These are phyloP conservation scores for Aspergillus unguis DNA, from an alignment of 2,329 filamentous ascomycete genomes.

Conservation along the genomic window DNA sequence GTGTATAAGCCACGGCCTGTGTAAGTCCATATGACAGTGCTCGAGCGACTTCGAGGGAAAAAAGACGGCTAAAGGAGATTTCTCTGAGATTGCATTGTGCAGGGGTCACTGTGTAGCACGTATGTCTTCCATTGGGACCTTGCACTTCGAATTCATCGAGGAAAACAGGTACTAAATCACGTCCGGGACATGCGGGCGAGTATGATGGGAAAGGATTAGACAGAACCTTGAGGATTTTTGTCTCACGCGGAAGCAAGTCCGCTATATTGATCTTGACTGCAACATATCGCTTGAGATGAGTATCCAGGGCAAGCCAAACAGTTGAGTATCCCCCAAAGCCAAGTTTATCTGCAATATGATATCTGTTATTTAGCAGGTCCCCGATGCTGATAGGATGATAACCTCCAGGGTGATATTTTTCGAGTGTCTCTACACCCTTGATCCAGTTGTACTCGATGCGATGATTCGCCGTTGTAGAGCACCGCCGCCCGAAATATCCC, in stretches of 20 bases:
- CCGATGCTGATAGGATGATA: conserved; percentile 37
- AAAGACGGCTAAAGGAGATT: conserved; percentile 25
- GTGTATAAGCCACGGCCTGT: conserved; percentile 23
- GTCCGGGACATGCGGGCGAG: conserved; percentile 5
- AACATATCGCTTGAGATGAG: conserved; percentile 23
- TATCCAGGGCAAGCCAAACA: conserved; percentile 42
- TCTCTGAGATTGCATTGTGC: conserved; percentile 29
- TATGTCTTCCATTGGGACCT: conserved; percentile 29
- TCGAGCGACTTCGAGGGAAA: conserved; percentile 27
- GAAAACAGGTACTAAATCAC: conserved; percentile 5
- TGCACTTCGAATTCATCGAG: conserved; percentile 28
- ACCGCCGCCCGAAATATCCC: neutral
- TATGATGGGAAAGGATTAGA: conserved; percentile 1
- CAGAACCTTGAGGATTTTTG: conserved; percentile 21
- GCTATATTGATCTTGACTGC: conserved; percentile 30
- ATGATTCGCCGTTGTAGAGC: conserved; percentile 8
- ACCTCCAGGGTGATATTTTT: conserved; percentile 30
- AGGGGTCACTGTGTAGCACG: conserved; percentile 24
- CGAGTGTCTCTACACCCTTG: conserved; percentile 28
- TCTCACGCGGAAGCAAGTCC: conserved; percentile 18
- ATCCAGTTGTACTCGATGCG: conserved; percentile 28
- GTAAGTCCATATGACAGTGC: conserved; percentile 21
- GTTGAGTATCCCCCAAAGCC: conserved; percentile 44
- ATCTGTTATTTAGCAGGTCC: conserved; percentile 31
- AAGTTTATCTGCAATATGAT: conserved; percentile 42